phyloP scores from a whole-genome alignment of 2,329 filamentous ascomycete genomes.

The Aureobasidium lini region DNA sequence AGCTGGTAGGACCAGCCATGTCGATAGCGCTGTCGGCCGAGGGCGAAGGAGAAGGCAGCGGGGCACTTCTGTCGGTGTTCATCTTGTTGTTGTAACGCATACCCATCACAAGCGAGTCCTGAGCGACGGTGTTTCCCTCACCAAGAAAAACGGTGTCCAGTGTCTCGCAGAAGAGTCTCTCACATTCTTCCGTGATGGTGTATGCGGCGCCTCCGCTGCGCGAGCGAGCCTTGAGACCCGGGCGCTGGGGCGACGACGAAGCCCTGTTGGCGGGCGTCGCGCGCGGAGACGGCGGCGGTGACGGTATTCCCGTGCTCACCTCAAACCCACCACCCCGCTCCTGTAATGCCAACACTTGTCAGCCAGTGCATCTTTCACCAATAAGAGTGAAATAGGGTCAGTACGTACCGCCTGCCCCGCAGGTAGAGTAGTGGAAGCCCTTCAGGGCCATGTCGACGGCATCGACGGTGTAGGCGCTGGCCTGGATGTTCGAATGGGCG shows the following conservation, averaged over 20 bases:
- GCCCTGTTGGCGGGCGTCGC: conserved; percentile 12
- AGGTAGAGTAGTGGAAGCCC: conserved; percentile 94
- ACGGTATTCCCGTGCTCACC: conserved; percentile 80
- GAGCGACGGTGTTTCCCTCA: conserved; percentile 73
- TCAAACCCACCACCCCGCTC: conserved; percentile 93
- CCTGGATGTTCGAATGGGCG: conserved; percentile 69
- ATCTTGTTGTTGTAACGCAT: conserved; percentile 41
- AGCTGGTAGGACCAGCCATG: conserved; percentile 13
- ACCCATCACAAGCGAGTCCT: conserved; percentile 84
- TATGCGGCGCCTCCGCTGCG: conserved; percentile 82
- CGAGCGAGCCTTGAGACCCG: conserved; percentile 23
- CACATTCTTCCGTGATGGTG: conserved; percentile 98
- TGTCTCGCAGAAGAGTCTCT: conserved; percentile 99
- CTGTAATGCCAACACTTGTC: conserved; percentile 31
- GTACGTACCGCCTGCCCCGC: conserved; percentile 56
- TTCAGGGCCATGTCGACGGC: conserved; percentile 59
- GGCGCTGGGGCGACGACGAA: conserved; percentile 19
- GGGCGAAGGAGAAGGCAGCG: conserved; percentile 28
- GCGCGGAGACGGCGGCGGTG: conserved; percentile 76
- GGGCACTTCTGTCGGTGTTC: conserved; percentile 20
- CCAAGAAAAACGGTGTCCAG: conserved; percentile 90
- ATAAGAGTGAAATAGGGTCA: background rate
- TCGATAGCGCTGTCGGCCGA: conserved; percentile 26
- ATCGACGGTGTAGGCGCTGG: conserved; percentile 85
- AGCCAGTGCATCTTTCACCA: no score